phyloP scores from a whole-genome alignment of 805 yeast species.

The Blastobotrys attinorum region DNA sequence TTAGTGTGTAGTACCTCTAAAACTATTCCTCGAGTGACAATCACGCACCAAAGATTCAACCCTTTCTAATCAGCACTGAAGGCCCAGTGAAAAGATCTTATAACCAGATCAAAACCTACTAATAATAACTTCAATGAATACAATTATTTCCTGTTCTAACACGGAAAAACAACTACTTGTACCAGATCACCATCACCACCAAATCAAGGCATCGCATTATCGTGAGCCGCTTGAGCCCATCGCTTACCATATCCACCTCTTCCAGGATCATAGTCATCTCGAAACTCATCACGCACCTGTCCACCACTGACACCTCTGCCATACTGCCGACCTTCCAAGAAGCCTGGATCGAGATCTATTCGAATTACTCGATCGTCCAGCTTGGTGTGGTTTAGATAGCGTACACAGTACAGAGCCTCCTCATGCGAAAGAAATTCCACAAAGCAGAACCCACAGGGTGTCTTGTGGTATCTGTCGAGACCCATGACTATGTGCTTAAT shows the following conservation, averaged over 20 bases:
- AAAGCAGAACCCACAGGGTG: constrained; percentile 97
- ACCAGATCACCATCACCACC: too few relatives aligned
- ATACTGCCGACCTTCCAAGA: constrained; percentile 89
- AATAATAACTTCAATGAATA: too few relatives aligned
- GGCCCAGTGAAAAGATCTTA: too few relatives aligned
- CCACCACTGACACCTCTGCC: constrained; percentile 94
- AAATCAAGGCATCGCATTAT: too few relatives aligned
- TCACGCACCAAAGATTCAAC: too few relatives aligned
- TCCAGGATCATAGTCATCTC: constrained; percentile 38
- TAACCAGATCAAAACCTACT: too few relatives aligned
- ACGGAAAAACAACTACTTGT: too few relatives aligned
- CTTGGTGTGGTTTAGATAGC: constrained; percentile 72
- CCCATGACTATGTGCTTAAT: constrained; percentile 88
- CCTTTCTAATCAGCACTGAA: too few relatives aligned
- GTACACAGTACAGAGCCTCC: constrained; percentile 75
- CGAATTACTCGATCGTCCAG: constrained; percentile 76
- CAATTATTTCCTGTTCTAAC: too few relatives aligned
- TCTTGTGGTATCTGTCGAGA: constrained; percentile 76
- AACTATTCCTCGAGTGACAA: too few relatives aligned
- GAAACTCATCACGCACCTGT: constrained; percentile 67
- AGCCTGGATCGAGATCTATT: constrained; percentile 94
- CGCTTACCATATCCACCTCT: constrained; percentile 36
- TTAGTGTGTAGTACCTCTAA: too few relatives aligned
- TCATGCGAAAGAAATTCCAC: constrained; percentile 63
- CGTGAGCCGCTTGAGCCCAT: constrained; percentile 11